phyloP scores from a whole-genome alignment of 1,139 yeast species.

The Candida anutae region DNA sequence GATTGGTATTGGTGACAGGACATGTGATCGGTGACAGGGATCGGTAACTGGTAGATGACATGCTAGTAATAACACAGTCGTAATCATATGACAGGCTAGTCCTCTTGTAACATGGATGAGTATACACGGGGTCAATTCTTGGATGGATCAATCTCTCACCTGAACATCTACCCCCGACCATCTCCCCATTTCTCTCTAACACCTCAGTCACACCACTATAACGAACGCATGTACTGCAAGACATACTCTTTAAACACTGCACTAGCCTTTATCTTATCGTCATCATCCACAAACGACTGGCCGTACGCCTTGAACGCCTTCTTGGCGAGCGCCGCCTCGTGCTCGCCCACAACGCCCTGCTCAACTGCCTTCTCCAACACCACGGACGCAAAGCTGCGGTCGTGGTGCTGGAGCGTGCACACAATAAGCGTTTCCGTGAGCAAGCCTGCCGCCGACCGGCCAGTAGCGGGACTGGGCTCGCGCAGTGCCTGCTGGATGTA shows the following conservation, averaged over 20 bases:
- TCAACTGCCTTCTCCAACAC: conserved; percentile 50
- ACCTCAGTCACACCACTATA: too few species aligned
- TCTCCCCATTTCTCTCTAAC: too few species aligned
- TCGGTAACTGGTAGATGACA: too few species aligned
- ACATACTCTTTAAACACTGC: conserved; percentile 12
- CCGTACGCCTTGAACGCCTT: conserved; percentile 49
- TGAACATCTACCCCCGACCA: too few species aligned
- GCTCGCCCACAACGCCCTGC: conserved; percentile 31
- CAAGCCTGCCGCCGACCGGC: conserved; percentile 37
- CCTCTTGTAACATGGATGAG: too few species aligned
- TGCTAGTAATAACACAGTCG: too few species aligned
- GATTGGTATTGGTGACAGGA: too few species aligned
- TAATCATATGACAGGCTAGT: too few species aligned
- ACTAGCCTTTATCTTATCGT: conserved; percentile 24
- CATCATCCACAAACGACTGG: conserved; percentile 34
- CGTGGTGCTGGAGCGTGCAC: conserved; percentile 41
- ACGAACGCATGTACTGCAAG: conserved; percentile 6
- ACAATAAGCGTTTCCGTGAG: conserved; percentile 48
- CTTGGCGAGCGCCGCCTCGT: conserved; percentile 37
- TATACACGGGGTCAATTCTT: too few species aligned
- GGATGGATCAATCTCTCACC: too few species aligned
- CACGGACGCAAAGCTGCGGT: conserved; percentile 56
- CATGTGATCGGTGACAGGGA: too few species aligned
- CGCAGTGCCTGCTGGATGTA: conserved; percentile 34
- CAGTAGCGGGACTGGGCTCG: conserved; percentile 23